Base-by-base conservation (phyloP, 768 basidiomycete species). In the Tricholomella constricta region DNA sequence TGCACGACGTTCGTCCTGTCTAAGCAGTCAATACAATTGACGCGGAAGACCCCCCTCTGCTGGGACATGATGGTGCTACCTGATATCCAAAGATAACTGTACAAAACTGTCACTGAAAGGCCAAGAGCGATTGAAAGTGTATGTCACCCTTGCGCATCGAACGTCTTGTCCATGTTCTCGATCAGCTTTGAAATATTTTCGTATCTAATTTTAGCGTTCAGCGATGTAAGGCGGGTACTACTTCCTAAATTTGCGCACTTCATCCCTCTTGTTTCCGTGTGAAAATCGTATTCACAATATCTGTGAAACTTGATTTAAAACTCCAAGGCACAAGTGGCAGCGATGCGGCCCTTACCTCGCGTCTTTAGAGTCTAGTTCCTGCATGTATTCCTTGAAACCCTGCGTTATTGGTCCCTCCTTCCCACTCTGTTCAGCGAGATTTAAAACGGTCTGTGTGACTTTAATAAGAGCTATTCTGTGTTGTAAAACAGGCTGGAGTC, bases 1-100 rank as follows among this genome's bases (percentile, higher is more conserved):
- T 93, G 88, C 8, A 97, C 91, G 20, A 97, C 95, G 65, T 96
- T 97, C 12, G 96, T 98, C 46, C 96, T 77, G 65, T 98, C 96
- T 36, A 98, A 73, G 62, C 94, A 96, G 65, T 98, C 96, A 40
- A 98, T 95, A 66, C 96, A 98, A 63, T 96, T 98, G 20, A 94
- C 82, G 3, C 95, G 83, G 70, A 91, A 97, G 2, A 88, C 84
- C 1, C 92, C 93, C 52, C 83, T 86, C 67, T 98, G 95, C 62
- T 84, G 80, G 6, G 91, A 87, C 67, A 95, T 77, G 11, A 87
- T 75, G 12, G 73, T 73, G 26, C 83, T 74, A 50, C 88, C 80
- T 1, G 88, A 88, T 17, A 89, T 80, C 91, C 93, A 94, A 53
- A 91, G 81, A 65, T 89, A 95, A 26, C 89, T 91, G 53, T 27